These are phyloP conservation scores for Tubosaeta brunneosetosa DNA, from an alignment of 768 basidiomycete genomes.

Conservation along the genomic window DNA sequence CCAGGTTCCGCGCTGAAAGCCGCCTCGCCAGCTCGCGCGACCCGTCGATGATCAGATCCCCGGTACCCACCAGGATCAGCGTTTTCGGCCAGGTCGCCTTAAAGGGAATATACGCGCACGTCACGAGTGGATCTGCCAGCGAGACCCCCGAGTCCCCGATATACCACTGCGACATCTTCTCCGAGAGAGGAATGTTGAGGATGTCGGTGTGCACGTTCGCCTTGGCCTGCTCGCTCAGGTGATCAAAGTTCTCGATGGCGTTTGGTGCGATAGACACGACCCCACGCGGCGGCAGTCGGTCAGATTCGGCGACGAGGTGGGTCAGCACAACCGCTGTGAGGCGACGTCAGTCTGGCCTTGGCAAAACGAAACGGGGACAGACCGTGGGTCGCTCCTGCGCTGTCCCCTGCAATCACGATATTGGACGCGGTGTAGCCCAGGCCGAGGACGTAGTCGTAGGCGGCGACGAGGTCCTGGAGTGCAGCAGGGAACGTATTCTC, in stretches of 20 bases:
- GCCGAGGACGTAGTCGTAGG: constrained; percentile 23
- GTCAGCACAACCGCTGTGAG: constrained; percentile 20
- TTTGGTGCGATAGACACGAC: constrained; percentile 53
- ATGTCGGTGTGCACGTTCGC: constrained; percentile 1
- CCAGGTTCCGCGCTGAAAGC: no score
- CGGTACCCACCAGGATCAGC: constrained; percentile 17
- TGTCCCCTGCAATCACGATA: constrained; percentile 19
- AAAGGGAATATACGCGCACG: constrained; percentile 14
- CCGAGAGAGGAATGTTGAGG: not conserved
- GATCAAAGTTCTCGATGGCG: not conserved
- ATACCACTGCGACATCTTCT: not conserved
- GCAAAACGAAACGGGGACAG: not conserved
- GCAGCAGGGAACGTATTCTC: constrained; percentile 23
- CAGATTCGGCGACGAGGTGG: constrained; percentile 48
- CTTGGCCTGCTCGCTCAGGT: not conserved
- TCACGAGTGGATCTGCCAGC: constrained; percentile 14
- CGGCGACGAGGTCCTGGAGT: constrained; percentile 21
- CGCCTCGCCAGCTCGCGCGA: constrained; percentile 9
- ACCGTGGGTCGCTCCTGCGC: constrained; percentile 26
- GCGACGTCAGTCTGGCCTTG: not conserved
- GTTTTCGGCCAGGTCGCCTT: constrained; percentile 20
- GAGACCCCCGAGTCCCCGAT: constrained; percentile 7
- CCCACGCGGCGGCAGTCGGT: constrained; percentile 44
- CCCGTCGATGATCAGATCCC: constrained; percentile 11
- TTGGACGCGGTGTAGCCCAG: constrained; percentile 23